These are phyloP conservation scores for Eremothecium gossypii DNA, from an alignment of 1,139 yeast species.

Conservation along the genomic window DNA sequence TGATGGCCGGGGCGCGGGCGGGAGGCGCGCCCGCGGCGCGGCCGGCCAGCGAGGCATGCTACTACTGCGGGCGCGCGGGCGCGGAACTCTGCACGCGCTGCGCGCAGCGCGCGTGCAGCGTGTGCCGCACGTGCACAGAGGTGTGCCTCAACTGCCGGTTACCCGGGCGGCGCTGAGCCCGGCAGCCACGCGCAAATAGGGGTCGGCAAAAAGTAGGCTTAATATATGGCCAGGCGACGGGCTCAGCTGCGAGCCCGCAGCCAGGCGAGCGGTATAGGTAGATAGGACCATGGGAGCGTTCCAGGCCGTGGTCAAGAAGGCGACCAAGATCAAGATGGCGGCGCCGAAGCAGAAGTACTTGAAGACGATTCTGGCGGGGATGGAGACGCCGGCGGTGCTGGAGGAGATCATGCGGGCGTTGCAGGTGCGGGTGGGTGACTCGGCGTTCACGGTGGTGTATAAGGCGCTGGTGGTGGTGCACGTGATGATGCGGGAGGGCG, in stretches of 20 bases:
- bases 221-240: background rate
- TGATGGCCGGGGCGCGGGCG: background rate
- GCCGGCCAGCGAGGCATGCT: slow-evolving; percentile 3
- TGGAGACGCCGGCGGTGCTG: slow-evolving; percentile 52
- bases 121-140: slow-evolving; percentile 5
- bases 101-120: slow-evolving; percentile 4
- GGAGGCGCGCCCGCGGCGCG: background rate
- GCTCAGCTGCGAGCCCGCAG: background rate
- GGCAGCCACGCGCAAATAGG: background rate
- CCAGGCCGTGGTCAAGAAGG: slow-evolving; percentile 58
- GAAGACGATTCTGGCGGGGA: slow-evolving; percentile 82
- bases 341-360: slow-evolving; percentile 95
- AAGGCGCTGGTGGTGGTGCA: slow-evolving; percentile 79
- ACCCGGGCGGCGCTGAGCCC: slow-evolving; percentile 1
- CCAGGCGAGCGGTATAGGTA: background rate
- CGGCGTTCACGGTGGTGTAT: slow-evolving; percentile 86
- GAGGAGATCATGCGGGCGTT: slow-evolving; percentile 60
- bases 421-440: slow-evolving; percentile 53
- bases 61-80: slow-evolving; percentile 6
- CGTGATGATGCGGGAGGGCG: slow-evolving; percentile 63
- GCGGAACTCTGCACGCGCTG: slow-evolving; percentile 3
- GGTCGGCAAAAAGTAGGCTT: background rate
- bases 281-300: slow-evolving; percentile 36
- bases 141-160: slow-evolving; percentile 8
- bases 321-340: slow-evolving; percentile 75